Evolutionary conservation across 2,329 filamentous ascomycete genomes (phyloP), one percentile per base, ranked within the genome.

Genomic region (Scedosporium aurantiacum): DNA sequence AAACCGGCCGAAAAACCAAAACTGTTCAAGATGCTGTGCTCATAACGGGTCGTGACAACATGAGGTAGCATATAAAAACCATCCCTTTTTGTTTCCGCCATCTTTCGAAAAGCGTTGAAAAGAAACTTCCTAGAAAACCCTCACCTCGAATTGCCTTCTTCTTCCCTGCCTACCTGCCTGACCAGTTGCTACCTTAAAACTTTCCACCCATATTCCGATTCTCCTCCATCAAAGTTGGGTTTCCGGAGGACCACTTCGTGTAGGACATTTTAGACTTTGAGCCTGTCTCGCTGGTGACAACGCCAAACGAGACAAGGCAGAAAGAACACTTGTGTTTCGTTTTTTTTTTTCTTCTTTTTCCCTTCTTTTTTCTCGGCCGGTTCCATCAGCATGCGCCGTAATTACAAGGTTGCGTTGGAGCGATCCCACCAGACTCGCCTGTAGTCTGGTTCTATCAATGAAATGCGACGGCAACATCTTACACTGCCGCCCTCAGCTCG

Each of bases 31-130:
- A 54, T 54, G 50, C 50, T 54, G 50, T 54, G 50, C 50, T 54
- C 50, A 54, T 54, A 54, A 54, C 50, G 50, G 50, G 50, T 54
- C 50, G 23, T 54, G 50, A 54, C 50, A 54, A 54, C 50, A 54
- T 54, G 50, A 54, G 50, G 32, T 12, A 54, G 50, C 50, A 27
- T 18, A 54, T 54, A 27, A 54, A 27, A 54, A 27, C 18, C 18
- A 54, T 54, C 8, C 18, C n/a, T 4, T 21, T 21, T 47, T 21
- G n/a, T 21, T 21, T 10, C 18, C 43, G n/a, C 18, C 43, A n/a
- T 47, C 43, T 21, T 47, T 37, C 32, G 32, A 37, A 37, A 37
- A 37, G 32, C 32, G 8, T 12, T 12, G 32, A 37, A 37, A 37
- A 37, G 32, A 37, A 37, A 37, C 32, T 37, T 37, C 32, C 32